phyloP scores from a whole-genome alignment of 2,329 filamentous ascomycete genomes.

The Ceratocystis papillata region DNA sequence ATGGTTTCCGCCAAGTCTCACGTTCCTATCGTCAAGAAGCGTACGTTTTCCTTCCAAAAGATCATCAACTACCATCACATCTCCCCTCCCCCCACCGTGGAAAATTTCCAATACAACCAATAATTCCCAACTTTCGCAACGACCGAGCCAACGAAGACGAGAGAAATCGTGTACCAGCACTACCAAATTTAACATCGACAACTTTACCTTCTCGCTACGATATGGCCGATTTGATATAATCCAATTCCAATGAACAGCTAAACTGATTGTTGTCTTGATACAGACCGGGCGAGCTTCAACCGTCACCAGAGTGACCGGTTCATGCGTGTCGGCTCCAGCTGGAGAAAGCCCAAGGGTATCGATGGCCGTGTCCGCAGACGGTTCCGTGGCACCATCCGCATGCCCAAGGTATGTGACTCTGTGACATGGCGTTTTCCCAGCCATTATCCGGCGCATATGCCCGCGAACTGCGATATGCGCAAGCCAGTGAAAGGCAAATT shows the following conservation, averaged over 20 bases:
- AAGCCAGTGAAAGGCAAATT: slow-evolving; percentile 6
- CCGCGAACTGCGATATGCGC: not conserved
- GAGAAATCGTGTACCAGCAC: not conserved
- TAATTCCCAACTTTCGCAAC: not conserved
- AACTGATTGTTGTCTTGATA: slow-evolving; percentile 29
- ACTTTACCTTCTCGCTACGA: not conserved
- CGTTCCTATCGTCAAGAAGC: slow-evolving; percentile 99
- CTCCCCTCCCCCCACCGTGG: slow-evolving; percentile 18
- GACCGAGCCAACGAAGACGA: not conserved
- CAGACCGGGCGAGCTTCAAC: slow-evolving; percentile 88
- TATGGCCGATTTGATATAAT: not conserved
- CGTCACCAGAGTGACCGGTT: slow-evolving; percentile 97
- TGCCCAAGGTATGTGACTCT: slow-evolving; percentile 79
- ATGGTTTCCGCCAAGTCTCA: slow-evolving; percentile 99
- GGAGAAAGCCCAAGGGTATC: slow-evolving; percentile 99
- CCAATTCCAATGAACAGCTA: slow-evolving; percentile 18
- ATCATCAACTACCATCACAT: slow-evolving; percentile 22
- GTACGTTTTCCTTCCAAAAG: slow-evolving; percentile 45
- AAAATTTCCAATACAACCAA: not conserved
- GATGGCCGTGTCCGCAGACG: slow-evolving; percentile 95
- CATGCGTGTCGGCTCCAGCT: slow-evolving; percentile 79
- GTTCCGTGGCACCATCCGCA: slow-evolving; percentile 88
- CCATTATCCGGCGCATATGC: not conserved
- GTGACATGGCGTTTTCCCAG: not conserved
- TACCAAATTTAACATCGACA: not conserved